Conservation (phyloP, 1,139 yeast genomes). For the Blastobotrys persicus region DNA sequence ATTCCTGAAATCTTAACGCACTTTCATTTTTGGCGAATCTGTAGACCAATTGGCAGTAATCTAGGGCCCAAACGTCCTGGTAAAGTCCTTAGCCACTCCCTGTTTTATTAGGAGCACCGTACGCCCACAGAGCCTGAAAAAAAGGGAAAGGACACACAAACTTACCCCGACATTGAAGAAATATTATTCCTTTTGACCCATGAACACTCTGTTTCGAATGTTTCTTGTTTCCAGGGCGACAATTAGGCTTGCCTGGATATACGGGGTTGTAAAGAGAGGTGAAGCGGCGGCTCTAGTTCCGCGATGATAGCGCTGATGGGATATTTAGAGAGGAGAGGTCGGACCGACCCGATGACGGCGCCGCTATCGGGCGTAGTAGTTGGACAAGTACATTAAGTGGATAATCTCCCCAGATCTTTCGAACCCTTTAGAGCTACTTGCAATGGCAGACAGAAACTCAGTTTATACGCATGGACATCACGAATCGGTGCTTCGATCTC, state of each 20-base stretch:
- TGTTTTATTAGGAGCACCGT: too few relatives aligned
- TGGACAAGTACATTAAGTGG: too few relatives aligned
- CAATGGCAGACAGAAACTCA: slow-evolving; percentile 11
- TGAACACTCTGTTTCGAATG: neutral
- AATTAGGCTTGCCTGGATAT: neutral
- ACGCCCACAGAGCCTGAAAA: too few relatives aligned
- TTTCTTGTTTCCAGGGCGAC: neutral
- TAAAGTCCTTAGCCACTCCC: too few relatives aligned
- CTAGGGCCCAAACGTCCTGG: too few relatives aligned
- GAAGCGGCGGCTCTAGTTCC: neutral
- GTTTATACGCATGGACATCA: slow-evolving; percentile 31
- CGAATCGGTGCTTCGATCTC: slow-evolving; percentile 33
- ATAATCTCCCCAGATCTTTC: neutral
- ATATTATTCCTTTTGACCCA: neutral
- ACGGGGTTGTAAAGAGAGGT: neutral
- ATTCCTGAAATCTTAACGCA: too few relatives aligned
- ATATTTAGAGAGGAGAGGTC: neutral
- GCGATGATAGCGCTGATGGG: neutral
- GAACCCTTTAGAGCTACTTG: too few relatives aligned
- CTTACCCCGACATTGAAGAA: slow-evolving; percentile 9
- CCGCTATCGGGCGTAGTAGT: neutral
- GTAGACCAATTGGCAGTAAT: too few relatives aligned
- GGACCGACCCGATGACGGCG: neutral
- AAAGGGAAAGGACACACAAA: neutral
- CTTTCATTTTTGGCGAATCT: too few relatives aligned